Evolutionary conservation across 306 rosid genomes (phyloP), one percentile per base, ranked within the genome.

Genomic region (Psophocarpus tetragonolobus): DNA sequence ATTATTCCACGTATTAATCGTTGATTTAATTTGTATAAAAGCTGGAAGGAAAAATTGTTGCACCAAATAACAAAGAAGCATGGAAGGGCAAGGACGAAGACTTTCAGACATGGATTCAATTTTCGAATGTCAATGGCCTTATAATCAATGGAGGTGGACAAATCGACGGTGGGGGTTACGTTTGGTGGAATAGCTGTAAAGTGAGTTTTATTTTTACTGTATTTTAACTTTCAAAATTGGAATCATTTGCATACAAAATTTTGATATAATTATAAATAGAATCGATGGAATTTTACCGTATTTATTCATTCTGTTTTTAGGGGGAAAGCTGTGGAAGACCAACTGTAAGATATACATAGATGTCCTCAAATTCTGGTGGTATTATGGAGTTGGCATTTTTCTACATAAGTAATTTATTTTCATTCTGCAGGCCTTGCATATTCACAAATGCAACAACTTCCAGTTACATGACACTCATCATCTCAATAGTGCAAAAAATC

Each of bases 21-120:
- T 33, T 45, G 10, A 47, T 30, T 23, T 62, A 45, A 45, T 35
- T 7, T 48, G 61, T 23, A 23, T n/a, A 36, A 23, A 14, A 81
- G 85, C 66, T 82, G 38, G 68, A 30, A 63, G 82, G 85, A 60
- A 50, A 69, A 3, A 11, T 76, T 36, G 68, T 70, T 77, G 85
- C 85, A 20, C 85, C 81, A 48, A 71, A 27, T 0, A 79, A 44
- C 79, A 62, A 2, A 0, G 9, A 36, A 26, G 74, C 58, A 18
- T 71, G 78, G 78, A 51, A 8, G 20, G 20, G 39, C 0, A n/a
- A 13, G 10, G 53, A 57, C 0, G 17, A 13, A 6, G 53, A 57
- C 15, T 14, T 0, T 38, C 6, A 14, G 7, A 69, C 1, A 3
- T 82, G 81, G 85, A 60, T 81, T 75, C 38, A 0, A 0, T 56